Percentiles rank a stretch among this genome's conserved stretches.
phyloP scores from a whole-genome alignment of 192 early-diverging fungal species.

The Coemansia javaensis region DNA sequence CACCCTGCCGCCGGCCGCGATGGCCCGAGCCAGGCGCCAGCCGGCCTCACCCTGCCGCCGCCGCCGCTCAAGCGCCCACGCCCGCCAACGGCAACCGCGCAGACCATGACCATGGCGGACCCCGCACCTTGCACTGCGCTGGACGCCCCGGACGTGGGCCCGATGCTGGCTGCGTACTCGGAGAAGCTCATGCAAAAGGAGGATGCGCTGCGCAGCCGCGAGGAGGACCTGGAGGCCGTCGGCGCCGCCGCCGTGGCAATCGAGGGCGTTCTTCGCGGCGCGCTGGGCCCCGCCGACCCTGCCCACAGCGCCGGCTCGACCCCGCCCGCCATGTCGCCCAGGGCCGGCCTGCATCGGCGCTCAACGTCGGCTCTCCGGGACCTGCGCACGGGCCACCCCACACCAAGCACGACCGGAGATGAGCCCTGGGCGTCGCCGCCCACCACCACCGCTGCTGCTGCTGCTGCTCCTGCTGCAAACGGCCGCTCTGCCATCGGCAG shows the following conservation, averaged over 20 bases:
- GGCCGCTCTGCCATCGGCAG: conserved; percentile 14
- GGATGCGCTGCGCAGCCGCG: conserved; percentile 42
- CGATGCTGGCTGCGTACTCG: conserved; percentile 41
- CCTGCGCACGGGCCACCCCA: no score
- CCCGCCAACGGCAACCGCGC: no score
- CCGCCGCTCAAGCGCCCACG: no score
- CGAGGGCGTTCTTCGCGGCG: conserved; percentile 8
- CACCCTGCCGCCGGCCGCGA: conserved; percentile 24
- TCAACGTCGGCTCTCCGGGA: no score
- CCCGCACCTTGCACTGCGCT: not conserved
- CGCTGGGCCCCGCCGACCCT: conserved; percentile 11
- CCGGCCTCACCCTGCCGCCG: no score
- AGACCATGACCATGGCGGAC: conserved; percentile 39
- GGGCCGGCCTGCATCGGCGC: no score
- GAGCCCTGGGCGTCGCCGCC: no score
- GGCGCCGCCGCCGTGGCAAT: conserved; percentile 9
- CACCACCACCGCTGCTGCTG: no score
- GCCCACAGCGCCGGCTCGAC: not conserved
- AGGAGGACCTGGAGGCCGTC: conserved; percentile 43
- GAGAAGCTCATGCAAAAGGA: conserved; percentile 46
- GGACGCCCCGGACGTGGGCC: conserved; percentile 11
- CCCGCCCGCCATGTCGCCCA: conserved; percentile 1
- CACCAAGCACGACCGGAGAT: no score
- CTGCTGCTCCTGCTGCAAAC: not conserved
- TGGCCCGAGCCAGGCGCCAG: no score